Evolutionary conservation across 306 rosid species (phyloP).

Genomic region (Lathyrus aphaca): DNA sequence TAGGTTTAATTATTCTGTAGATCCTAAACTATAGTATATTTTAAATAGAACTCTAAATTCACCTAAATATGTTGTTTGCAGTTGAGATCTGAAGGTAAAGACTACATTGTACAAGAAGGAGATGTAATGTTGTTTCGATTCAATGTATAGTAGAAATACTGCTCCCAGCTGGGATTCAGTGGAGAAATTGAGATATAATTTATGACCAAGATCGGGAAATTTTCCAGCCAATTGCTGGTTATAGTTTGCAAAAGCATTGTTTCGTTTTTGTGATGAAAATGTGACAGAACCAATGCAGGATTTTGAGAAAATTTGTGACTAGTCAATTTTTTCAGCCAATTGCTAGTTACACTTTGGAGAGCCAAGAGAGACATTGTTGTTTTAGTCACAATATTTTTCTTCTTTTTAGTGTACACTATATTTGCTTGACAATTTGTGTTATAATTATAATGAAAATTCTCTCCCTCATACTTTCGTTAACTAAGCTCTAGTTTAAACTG

Average conservation of each 20-base stretch:
- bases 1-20: background rate
- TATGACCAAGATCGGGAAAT: constrained; percentile 4
- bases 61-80: constrained; percentile 49
- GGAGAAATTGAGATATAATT: constrained; percentile 31
- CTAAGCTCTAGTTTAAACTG: background rate
- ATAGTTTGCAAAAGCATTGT: constrained; percentile 32
- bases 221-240: constrained; percentile 32
- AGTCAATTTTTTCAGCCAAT: constrained; percentile 3
- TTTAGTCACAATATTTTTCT: constrained; percentile 2
- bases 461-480: background rate
- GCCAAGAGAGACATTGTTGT: background rate
- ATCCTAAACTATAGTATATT: too few relatives aligned
- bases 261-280: background rate
- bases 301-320: background rate
- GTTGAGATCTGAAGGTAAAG: constrained; percentile 98
- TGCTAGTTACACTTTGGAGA: constrained; percentile 4
- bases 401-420: background rate
- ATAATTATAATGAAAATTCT: background rate
- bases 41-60: background rate
- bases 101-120: constrained; percentile 87
- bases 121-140: constrained; percentile 97
- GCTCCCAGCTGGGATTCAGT: constrained; percentile 23
- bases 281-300: background rate
- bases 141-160: constrained; percentile 60
- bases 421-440: constrained; percentile 6